Percentiles rank a stretch among this genome's conserved stretches.
These are phyloP conservation scores for Calonectria henricotiae DNA, from an alignment of 2,329 filamentous ascomycete genomes.

Conservation along the genomic window DNA sequence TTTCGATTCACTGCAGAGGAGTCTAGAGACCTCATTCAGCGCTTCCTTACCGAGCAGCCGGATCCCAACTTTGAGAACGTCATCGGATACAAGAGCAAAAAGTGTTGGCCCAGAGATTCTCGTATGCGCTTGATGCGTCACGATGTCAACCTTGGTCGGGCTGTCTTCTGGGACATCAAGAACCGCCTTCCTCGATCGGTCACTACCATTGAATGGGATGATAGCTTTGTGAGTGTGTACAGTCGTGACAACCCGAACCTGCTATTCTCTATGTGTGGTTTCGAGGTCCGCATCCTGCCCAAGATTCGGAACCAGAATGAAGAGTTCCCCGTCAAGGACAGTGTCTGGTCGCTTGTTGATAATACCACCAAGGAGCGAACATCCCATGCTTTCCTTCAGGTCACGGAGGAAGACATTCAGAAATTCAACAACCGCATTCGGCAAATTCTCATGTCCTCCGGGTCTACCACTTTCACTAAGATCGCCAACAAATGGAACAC, in stretches of 20 bases:
- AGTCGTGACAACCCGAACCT: slow-evolving; percentile 98
- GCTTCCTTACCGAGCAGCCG: slow-evolving; percentile 97
- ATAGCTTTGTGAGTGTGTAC: slow-evolving; percentile 98
- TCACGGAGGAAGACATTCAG: slow-evolving; percentile 97
- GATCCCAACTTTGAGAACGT: slow-evolving; percentile 99
- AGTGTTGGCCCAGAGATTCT: slow-evolving; percentile 98
- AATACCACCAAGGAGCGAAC: slow-evolving; percentile 98
- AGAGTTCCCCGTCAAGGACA: slow-evolving; percentile 97
- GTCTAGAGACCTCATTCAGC: slow-evolving; percentile 94
- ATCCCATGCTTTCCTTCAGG: slow-evolving; percentile 96
- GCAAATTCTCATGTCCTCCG: slow-evolving; percentile 99
- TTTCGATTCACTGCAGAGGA: slow-evolving; percentile 95
- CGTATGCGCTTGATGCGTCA: slow-evolving; percentile 99
- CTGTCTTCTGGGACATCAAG: slow-evolving; percentile 99
- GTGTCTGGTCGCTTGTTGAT: slow-evolving; percentile 97
- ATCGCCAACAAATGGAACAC: slow-evolving; percentile 99
- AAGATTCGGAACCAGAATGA: slow-evolving; percentile 97
- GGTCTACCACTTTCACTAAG: slow-evolving; percentile 99
- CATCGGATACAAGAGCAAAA: slow-evolving; percentile 99
- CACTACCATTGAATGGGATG: slow-evolving; percentile 99
- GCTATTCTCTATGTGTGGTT: slow-evolving; percentile 97
- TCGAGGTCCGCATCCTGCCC: slow-evolving; percentile 95
- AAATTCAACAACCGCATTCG: slow-evolving; percentile 99
- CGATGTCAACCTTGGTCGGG: slow-evolving; percentile 96
- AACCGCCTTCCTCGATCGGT: slow-evolving; percentile 95